A percentile compares a stretch with the other conserved stretches of the same genome.
Evolutionary conservation across 129 eudicot species (phyloP).

Genomic region (Lactuca saligna): DNA sequence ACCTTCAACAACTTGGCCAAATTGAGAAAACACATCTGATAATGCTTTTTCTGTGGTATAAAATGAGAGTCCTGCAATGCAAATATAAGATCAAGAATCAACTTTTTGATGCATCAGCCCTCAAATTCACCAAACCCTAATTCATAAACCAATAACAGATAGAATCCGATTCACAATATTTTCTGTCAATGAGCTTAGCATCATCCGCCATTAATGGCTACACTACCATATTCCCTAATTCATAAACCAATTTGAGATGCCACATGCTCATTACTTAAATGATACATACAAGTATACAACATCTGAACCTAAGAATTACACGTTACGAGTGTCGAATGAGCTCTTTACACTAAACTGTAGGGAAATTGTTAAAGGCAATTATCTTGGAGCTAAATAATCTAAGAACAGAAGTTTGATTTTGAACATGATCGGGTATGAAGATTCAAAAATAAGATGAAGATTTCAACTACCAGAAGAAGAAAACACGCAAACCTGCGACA

Average conservation of each 20-base stretch:
- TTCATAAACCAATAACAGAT: no score
- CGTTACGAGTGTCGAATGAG: no score
- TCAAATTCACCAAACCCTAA: not conserved
- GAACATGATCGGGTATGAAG: not conserved
- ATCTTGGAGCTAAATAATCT: not conserved
- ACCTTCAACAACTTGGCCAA: slow-evolving; percentile 92
- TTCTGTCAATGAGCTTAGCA: no score
- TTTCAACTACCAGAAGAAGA: not conserved
- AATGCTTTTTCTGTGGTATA: slow-evolving; percentile 75
- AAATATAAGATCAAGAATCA: not conserved
- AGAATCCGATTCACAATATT: no score
- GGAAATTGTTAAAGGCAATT: not conserved
- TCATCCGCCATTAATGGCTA: slow-evolving; percentile 4
- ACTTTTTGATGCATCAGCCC: not conserved
- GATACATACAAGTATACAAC: no score
- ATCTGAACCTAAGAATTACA: no score
- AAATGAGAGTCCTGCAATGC: slow-evolving; percentile 77
- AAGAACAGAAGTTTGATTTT: not conserved
- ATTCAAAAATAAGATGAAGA: slow-evolving; percentile 8
- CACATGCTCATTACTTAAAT: no score
- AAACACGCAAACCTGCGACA: slow-evolving; percentile 55
- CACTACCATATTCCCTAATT: not conserved
- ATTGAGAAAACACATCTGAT: slow-evolving; percentile 69
- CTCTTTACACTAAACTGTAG: not conserved
- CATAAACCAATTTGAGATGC: slow-evolving; percentile 3